These are phyloP conservation scores for Pseudisothecium myosuroides DNA, from an alignment of 225 moss, liverwort and hornwort species.

Conservation along the genomic window DNA sequence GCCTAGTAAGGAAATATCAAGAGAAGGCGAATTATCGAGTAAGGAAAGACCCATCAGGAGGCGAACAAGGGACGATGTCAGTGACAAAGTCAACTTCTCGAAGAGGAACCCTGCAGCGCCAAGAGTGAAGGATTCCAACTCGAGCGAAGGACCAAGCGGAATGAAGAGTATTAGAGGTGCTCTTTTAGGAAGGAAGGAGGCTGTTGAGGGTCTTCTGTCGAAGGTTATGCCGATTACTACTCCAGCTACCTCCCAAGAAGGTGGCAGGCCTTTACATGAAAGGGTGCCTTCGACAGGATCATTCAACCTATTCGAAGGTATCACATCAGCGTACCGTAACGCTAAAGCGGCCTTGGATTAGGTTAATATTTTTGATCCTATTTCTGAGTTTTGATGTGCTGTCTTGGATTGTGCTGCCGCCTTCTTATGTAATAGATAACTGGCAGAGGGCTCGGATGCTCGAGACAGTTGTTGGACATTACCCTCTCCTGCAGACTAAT, in stretches of 20 bases:
- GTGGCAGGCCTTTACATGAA: slow-evolving; percentile 17
- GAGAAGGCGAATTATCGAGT: slow-evolving; percentile 35
- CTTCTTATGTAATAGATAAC: background rate
- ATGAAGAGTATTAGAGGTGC: slow-evolving; percentile 49
- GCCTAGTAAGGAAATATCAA: slow-evolving; percentile 11
- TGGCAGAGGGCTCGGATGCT: background rate
- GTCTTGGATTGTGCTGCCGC: background rate
- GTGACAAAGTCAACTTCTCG: slow-evolving; percentile 8
- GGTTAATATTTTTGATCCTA: background rate
- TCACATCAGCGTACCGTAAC: slow-evolving; percentile 45
- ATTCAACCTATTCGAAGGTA: slow-evolving; percentile 67
- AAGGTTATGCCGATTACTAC: slow-evolving; percentile 61
- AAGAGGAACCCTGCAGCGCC: slow-evolving; percentile 21
- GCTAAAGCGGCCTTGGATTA: slow-evolving; percentile 78
- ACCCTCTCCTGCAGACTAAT: background rate
- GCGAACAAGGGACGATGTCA: slow-evolving; percentile 40
- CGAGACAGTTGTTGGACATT: background rate
- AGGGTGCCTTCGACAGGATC: slow-evolving; percentile 14
- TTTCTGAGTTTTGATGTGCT: background rate
- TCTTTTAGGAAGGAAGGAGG: slow-evolving; percentile 45
- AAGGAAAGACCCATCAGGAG: slow-evolving; percentile 62
- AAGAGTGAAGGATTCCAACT: slow-evolving; percentile 38
- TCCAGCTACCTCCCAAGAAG: slow-evolving; percentile 40
- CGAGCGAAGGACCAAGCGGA: slow-evolving; percentile 35
- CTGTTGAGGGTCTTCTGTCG: slow-evolving; percentile 65